These are phyloP conservation scores for Haplosporangium sp. DNA, from an alignment of 371 early-diverging fungal genomes.

Conservation along the genomic window DNA sequence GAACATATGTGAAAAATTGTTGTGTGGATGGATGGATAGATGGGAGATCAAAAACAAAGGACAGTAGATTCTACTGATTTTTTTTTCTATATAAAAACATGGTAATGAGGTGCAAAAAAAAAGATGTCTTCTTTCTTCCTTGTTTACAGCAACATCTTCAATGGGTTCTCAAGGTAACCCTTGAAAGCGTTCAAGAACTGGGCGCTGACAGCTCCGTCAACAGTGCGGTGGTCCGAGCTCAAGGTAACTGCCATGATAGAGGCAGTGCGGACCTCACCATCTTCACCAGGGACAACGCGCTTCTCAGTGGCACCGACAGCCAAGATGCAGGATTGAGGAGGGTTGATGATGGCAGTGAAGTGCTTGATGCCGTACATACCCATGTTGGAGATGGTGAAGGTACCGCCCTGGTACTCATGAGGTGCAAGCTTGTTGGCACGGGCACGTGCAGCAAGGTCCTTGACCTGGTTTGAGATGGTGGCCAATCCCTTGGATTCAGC, in stretches of 20 bases:
- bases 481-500: conserved; percentile 91
- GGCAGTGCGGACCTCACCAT: conserved; percentile 56
- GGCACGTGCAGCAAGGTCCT: conserved; percentile 89
- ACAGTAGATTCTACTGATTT: not conserved
- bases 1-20: too few relatives aligned
- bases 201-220: conserved; percentile 97
- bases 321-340: conserved; percentile 95
- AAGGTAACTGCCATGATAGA: conserved; percentile 90
- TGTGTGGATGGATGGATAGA: too few relatives aligned
- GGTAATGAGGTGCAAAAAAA: too few relatives aligned
- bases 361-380: conserved; percentile 96
- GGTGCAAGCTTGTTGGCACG: conserved; percentile 91
- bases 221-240: conserved; percentile 96
- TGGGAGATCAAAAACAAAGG: not conserved
- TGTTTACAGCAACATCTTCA: conserved; percentile 91
- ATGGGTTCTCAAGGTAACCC: conserved; percentile 95
- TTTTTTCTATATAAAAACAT: conserved; percentile 9
- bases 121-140: not conserved
- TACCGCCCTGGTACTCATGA: conserved; percentile 97
- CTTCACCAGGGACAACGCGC: conserved; percentile 85
- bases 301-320: conserved; percentile 91
- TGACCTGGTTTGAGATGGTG: conserved; percentile 86
- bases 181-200: conserved; percentile 93
- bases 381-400: conserved; percentile 98
- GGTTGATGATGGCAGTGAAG: conserved; percentile 98